phyloP scores from a whole-genome alignment of 1,284 basidiomycete genomes.

The Irpex sp. region DNA sequence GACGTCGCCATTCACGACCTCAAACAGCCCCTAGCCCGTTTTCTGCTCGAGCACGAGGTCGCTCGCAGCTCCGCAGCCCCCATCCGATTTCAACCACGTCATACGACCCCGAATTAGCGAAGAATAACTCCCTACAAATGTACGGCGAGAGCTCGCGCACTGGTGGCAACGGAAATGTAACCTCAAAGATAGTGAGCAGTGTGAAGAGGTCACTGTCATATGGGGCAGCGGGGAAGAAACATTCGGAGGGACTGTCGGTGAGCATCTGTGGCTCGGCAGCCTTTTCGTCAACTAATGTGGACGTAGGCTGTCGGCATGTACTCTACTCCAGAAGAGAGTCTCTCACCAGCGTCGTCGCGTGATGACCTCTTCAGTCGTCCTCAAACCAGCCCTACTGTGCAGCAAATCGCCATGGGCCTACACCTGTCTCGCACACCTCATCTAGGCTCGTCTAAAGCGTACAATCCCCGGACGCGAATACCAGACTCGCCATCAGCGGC shows the following conservation, averaged over 20 bases:
- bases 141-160: constrained; percentile 1
- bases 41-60: constrained; percentile 6
- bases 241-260: constrained; percentile 27
- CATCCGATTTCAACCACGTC: not conserved
- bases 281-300: not conserved
- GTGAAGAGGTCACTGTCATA: constrained; percentile 38
- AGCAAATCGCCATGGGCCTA: constrained; percentile 74
- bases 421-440: constrained; percentile 72
- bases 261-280: constrained; percentile 17
- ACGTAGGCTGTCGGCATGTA: constrained; percentile 35
- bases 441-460: constrained; percentile 36
- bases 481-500: constrained; percentile 11
- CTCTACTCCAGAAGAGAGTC: constrained; percentile 49
- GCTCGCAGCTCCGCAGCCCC: constrained; percentile 8
- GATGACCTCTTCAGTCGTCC: constrained; percentile 39
- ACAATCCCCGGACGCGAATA: constrained; percentile 7
- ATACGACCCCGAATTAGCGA: not conserved
- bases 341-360: constrained; percentile 29
- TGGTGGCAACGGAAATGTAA: constrained; percentile 19
- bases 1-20: not conserved
- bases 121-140: not conserved
- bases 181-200: constrained; percentile 42
- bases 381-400: constrained; percentile 55
- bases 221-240: constrained; percentile 27
- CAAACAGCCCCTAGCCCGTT: not conserved